Conservation (phyloP, 306 rosid genomes). For the Dryas drummondii region DNA sequence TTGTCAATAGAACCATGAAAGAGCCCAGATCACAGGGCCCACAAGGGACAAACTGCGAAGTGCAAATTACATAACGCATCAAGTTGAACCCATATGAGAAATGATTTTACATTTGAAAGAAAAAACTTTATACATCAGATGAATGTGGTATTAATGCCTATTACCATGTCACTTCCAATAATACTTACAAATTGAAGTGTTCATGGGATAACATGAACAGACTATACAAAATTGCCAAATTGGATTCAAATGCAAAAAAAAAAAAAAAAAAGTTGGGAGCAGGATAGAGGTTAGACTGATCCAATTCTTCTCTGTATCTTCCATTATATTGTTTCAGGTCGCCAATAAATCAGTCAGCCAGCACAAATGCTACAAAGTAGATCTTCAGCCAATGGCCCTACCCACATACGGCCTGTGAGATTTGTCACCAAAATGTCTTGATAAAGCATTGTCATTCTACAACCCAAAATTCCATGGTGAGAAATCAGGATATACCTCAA, state of each 20-base stretch:
- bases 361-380: constrained; percentile 14
- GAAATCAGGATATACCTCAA: constrained; percentile 39
- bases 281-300: constrained; percentile 11
- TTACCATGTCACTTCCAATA: constrained; percentile 10
- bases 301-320: constrained; percentile 25
- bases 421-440: constrained; percentile 20
- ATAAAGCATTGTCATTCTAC: neutral
- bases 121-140: neutral
- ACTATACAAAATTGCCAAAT: constrained; percentile 22
- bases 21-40: too few relatives aligned
- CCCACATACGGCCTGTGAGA: constrained; percentile 28
- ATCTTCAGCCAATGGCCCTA: constrained; percentile 11
- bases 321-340: constrained; percentile 25
- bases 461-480: neutral
- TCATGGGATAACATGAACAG: neutral
- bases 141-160: neutral
- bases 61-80: too few relatives aligned
- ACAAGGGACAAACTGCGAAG: too few relatives aligned
- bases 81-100: neutral
- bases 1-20: too few relatives aligned
- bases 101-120: neutral
- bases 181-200: neutral
- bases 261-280: neutral
- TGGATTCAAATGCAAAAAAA: neutral
- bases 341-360: constrained; percentile 28